Conservation (phyloP, 257 asterid genomes). For the Plectranthus barbatus region DNA sequence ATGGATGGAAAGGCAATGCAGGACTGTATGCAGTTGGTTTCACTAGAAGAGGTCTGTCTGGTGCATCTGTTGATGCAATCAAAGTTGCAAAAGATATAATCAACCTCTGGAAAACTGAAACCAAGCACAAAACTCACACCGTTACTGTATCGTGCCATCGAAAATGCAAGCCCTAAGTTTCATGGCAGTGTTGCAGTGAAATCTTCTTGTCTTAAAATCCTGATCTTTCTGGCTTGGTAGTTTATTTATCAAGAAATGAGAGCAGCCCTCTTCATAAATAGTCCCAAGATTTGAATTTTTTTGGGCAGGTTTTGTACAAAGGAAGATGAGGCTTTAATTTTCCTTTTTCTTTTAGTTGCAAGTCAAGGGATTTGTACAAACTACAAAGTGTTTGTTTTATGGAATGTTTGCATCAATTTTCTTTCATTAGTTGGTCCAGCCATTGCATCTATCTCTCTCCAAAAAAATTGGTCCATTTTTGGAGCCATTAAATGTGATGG, state of each 20-base stretch:
- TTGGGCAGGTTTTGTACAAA: slow-evolving; percentile 48
- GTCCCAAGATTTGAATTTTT: slow-evolving; percentile 23
- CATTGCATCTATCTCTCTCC: slow-evolving; percentile 4
- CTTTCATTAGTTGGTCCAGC: slow-evolving; percentile 19
- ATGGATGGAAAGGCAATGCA: slow-evolving; percentile 81
- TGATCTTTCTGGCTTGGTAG: slow-evolving; percentile 7
- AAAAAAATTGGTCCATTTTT: slow-evolving; percentile 38
- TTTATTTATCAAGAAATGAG: slow-evolving; percentile 18
- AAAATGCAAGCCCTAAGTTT: slow-evolving; percentile 31
- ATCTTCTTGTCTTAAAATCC: too few species aligned
- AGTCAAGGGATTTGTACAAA: slow-evolving; percentile 16
- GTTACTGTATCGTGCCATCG: slow-evolving; percentile 34
- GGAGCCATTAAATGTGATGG: slow-evolving; percentile 52
- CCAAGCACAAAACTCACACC: slow-evolving; percentile 44
- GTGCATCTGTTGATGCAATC: slow-evolving; percentile 73
- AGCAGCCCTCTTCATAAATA: slow-evolving; percentile 54
- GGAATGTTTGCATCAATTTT: not conserved
- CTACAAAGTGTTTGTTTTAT: too few species aligned
- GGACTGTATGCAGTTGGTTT: slow-evolving; percentile 92
- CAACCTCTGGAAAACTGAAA: slow-evolving; percentile 68
- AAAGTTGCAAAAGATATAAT: slow-evolving; percentile 75
- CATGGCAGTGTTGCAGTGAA: not conserved
- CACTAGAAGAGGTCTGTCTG: slow-evolving; percentile 79
- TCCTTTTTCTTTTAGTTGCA: not conserved
- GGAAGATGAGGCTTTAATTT: slow-evolving; percentile 31